phyloP scores from a whole-genome alignment of 768 basidiomycete species.

The Tephrocybe sp. region DNA sequence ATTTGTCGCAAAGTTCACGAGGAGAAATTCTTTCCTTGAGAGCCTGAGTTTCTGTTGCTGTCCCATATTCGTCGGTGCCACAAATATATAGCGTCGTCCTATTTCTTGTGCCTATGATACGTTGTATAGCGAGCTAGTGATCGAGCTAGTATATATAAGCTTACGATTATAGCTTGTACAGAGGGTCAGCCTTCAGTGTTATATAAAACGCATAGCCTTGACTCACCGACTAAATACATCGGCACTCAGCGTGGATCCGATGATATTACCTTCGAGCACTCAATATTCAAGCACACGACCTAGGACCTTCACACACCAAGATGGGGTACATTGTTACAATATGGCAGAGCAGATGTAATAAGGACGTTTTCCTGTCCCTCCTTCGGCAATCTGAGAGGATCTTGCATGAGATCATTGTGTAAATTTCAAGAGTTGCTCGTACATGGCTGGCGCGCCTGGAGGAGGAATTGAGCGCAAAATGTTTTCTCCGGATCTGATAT shows the following conservation, averaged over 20 bases:
- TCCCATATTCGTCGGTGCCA: constrained; percentile 99
- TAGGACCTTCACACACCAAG: constrained; percentile 56
- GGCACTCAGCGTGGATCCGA: constrained; percentile 94
- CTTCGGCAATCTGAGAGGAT: constrained; percentile 57
- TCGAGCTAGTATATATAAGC: background rate
- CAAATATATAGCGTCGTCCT: constrained; percentile 91
- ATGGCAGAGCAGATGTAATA: constrained; percentile 94
- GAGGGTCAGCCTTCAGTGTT: constrained; percentile 2
- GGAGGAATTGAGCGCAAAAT: constrained; percentile 50
- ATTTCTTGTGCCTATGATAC: constrained; percentile 65
- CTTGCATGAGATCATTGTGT: constrained; percentile 10
- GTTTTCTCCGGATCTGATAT: constrained; percentile 49
- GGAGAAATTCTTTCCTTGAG: constrained; percentile 84
- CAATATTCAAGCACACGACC: constrained; percentile 13
- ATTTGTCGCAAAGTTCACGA: constrained; percentile 85
- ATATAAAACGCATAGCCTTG: background rate
- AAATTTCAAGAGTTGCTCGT: constrained; percentile 20
- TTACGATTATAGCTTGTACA: constrained; percentile 58
- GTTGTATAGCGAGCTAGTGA: background rate
- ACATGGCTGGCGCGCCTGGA: constrained; percentile 55
- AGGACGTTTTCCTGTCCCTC: constrained; percentile 86
- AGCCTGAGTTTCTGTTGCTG: constrained; percentile 97
- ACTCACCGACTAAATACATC: constrained; percentile 94
- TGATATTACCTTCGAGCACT: constrained; percentile 68
- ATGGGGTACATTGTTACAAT: constrained; percentile 97